phyloP scores from a whole-genome alignment of 805 yeast genomes.

The Teunomyces pallodes region DNA sequence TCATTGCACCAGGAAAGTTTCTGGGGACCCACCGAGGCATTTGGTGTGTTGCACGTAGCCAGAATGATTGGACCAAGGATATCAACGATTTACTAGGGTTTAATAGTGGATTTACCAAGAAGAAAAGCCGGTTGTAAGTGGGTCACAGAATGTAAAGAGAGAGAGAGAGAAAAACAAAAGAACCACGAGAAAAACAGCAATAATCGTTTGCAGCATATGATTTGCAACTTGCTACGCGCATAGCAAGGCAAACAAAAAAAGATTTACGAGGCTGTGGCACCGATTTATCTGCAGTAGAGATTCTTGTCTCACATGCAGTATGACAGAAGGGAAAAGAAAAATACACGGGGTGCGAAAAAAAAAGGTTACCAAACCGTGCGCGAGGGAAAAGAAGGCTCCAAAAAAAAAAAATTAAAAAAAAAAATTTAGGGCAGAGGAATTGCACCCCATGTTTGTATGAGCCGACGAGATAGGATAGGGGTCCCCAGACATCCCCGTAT shows the following conservation, averaged over 20 bases:
- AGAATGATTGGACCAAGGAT: conserved; percentile 90
- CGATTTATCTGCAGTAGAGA: neutral
- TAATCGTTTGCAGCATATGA: too few relatives aligned
- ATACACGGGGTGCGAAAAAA: conserved; percentile 1
- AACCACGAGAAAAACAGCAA: too few relatives aligned
- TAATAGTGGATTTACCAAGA: conserved; percentile 72
- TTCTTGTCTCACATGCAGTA: neutral
- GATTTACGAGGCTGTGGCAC: neutral
- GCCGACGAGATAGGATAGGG: neutral
- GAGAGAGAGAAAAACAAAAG: neutral
- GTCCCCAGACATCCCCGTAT: too few relatives aligned
- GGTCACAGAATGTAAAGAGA: neutral
- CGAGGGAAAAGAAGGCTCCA: neutral
- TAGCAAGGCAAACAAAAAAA: too few relatives aligned
- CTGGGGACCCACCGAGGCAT: conserved; percentile 46
- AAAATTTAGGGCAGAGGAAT: neutral
- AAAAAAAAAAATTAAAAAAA: neutral
- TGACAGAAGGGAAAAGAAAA: neutral
- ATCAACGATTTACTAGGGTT: conserved; percentile 86
- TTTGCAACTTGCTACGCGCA: too few relatives aligned
- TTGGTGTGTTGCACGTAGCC: conserved; percentile 82
- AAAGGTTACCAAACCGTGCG: neutral
- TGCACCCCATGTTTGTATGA: neutral
- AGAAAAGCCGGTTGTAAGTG: conserved; percentile 1
- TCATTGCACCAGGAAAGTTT: conserved; percentile 4